These are phyloP conservation scores for Adansonia rubrostipa DNA, from an alignment of 441 rosid species.

Conservation along the genomic window DNA sequence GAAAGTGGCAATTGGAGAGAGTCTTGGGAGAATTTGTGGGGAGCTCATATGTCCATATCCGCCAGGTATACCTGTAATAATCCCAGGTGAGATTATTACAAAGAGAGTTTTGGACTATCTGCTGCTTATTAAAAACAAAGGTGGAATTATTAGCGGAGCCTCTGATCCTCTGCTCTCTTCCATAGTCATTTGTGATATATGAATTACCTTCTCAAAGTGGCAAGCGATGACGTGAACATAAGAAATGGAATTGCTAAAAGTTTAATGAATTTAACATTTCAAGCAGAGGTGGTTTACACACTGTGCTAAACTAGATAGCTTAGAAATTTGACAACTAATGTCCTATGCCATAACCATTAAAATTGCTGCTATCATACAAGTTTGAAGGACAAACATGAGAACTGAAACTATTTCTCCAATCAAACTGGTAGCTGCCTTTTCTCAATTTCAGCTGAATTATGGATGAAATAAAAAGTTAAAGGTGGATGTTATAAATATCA, in stretches of 20 bases:
- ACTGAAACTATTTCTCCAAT: not conserved
- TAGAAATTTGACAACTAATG: not conserved
- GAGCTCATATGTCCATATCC: slow-evolving; percentile 69
- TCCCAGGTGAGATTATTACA: slow-evolving; percentile 59
- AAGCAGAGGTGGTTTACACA: not conserved
- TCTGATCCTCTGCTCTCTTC: slow-evolving; percentile 56
- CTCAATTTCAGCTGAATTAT: not conserved
- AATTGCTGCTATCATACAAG: not conserved
- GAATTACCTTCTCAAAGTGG: slow-evolving; percentile 13
- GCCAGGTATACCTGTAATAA: slow-evolving; percentile 59
- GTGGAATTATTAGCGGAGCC: slow-evolving; percentile 52
- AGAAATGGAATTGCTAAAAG: not conserved
- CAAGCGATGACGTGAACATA: not conserved
- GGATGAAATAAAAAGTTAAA: not conserved
- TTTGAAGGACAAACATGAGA: slow-evolving; percentile 1
- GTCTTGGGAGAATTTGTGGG: slow-evolving; percentile 54
- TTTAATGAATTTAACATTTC: slow-evolving; percentile 3
- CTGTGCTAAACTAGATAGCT: not conserved
- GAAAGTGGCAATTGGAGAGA: slow-evolving; percentile 42
- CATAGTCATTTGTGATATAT: slow-evolving; percentile 43
- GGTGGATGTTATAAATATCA: not conserved
- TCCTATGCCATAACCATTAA: not conserved
- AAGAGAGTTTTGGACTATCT: slow-evolving; percentile 50
- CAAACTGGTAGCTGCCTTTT: not conserved
- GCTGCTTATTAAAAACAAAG: slow-evolving; percentile 41